phyloP scores from a whole-genome alignment of 108 stramenopile genomes.

The Thalassiosira profunda region DNA sequence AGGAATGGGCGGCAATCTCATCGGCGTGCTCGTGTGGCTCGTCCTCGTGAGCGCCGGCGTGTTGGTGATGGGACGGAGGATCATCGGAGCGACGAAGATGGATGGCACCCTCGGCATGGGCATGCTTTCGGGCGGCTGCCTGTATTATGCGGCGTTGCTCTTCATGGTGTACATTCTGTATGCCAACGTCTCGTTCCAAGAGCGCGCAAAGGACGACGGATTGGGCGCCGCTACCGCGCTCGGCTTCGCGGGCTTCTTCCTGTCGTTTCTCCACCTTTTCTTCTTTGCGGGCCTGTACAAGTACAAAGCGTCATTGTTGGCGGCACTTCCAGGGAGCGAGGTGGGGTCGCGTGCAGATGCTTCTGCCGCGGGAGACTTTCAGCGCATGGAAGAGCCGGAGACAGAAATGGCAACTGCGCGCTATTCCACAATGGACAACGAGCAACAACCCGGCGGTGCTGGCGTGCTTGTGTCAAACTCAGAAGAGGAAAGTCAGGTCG shows the following conservation, averaged over 20 bases:
- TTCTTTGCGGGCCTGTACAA: slow-evolving; percentile 9
- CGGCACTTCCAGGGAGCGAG: too few species aligned
- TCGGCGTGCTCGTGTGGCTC: slow-evolving; percentile 9
- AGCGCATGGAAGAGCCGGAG: too few species aligned
- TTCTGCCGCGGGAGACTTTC: too few species aligned
- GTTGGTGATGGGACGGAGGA: not conserved
- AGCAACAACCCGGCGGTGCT: too few species aligned
- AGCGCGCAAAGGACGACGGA: slow-evolving; percentile 5
- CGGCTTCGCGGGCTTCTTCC: slow-evolving; percentile 3
- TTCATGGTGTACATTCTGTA: slow-evolving; percentile 15
- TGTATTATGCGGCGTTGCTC: slow-evolving; percentile 10
- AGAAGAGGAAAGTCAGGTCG: too few species aligned
- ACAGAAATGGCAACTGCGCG: too few species aligned
- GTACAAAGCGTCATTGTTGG: not conserved
- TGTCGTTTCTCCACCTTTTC: slow-evolving; percentile 2
- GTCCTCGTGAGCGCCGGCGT: not conserved
- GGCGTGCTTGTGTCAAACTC: too few species aligned
- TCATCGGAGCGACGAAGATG: not conserved
- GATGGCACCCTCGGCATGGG: slow-evolving; percentile 14
- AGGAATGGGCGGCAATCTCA: slow-evolving; percentile 11
- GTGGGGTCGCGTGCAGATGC: too few species aligned
- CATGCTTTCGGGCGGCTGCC: slow-evolving; percentile 4
- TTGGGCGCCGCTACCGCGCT: not conserved
- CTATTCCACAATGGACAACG: too few species aligned
- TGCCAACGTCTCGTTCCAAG: not conserved